phyloP scores from a whole-genome alignment of 2,329 filamentous ascomycete species.

The Colletotrichum acutatum region DNA sequence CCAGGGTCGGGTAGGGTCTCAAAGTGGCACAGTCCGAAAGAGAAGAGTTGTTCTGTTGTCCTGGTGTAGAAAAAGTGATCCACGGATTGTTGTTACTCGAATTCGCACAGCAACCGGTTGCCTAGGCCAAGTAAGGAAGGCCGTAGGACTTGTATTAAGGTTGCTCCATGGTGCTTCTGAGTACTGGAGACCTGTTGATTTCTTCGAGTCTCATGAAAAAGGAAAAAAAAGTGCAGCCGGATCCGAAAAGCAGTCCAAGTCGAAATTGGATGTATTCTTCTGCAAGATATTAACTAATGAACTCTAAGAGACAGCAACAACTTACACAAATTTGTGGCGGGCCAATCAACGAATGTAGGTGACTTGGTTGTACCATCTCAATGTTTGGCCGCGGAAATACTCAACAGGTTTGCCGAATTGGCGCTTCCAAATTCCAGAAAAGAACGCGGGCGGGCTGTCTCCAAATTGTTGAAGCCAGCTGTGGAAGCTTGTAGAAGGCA shows the following conservation, averaged over 20 bases:
- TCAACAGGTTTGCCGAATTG: conserved; percentile 22
- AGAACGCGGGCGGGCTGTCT: background rate
- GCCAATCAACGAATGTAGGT: background rate
- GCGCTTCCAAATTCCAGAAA: background rate
- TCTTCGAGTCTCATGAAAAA: background rate
- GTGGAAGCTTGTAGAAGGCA: background rate
- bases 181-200: background rate
- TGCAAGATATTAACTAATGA: background rate
- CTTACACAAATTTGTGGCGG: conserved; percentile 24
- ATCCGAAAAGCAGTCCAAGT: conserved; percentile 2
- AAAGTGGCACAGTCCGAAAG: background rate
- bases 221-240: conserved; percentile 3
- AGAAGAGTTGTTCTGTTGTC: background rate
- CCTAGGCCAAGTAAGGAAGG: background rate
- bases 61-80: background rate
- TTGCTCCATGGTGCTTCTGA: background rate
- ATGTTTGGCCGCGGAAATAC: conserved; percentile 1
- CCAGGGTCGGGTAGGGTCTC: background rate
- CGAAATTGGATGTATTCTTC: conserved; percentile 9
- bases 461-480: background rate
- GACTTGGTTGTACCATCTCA: background rate
- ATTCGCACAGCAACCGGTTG: conserved; percentile 3
- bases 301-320: background rate
- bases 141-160: conserved; percentile 25
- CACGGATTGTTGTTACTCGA: background rate